Conservation (phyloP, 129 eudicot genomes). For the Deinandra increscens region DNA sequence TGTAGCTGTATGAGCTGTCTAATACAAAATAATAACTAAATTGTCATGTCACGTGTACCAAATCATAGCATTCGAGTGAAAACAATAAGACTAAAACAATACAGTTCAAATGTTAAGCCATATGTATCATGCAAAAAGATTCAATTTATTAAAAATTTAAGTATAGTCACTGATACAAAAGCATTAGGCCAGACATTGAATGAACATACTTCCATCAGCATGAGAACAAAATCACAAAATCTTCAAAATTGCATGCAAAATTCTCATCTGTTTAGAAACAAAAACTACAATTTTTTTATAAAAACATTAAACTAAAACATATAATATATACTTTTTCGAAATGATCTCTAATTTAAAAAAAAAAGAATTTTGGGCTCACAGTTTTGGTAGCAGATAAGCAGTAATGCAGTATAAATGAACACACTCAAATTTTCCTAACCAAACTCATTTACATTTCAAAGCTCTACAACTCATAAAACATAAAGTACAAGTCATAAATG, state of each 20-base stretch:
- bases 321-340: neutral
- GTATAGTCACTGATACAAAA: neutral
- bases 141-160: neutral
- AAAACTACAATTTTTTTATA: neutral
- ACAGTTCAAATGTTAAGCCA: no score
- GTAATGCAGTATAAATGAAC: no score
- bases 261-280: constrained; percentile 4
- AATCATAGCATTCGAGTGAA: neutral
- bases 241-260: neutral
- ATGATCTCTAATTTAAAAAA: no score
- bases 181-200: neutral
- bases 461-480: no score
- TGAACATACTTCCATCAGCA: neutral
- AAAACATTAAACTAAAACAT: neutral
- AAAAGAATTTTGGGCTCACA: no score
- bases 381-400: no score
- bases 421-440: no score
- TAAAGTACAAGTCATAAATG: no score
- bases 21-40: constrained; percentile 26
- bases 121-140: neutral
- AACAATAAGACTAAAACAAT: neutral
- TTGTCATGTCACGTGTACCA: constrained; percentile 21
- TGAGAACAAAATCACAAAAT: neutral
- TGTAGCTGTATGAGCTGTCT: constrained; percentile 60
- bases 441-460: no score